These are phyloP conservation scores for Hylodesmum podocarpum DNA, from an alignment of 306 rosid genomes.

Conservation along the genomic window DNA sequence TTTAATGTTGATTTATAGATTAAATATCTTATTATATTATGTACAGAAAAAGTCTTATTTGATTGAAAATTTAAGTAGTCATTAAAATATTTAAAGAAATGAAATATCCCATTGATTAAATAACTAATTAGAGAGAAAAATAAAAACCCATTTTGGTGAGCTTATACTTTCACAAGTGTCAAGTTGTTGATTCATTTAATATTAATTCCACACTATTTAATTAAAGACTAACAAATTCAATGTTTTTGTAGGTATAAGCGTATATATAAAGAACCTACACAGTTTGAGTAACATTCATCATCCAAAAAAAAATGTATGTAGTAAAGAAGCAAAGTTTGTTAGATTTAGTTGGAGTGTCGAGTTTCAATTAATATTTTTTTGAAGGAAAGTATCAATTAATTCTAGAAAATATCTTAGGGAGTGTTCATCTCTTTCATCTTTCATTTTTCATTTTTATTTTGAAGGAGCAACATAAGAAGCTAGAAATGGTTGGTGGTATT, in stretches of 20 bases:
- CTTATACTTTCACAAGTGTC: background rate
- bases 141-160: background rate
- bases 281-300: background rate
- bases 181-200: background rate
- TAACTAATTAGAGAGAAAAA: no score
- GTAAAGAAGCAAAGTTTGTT: conserved; percentile 24
- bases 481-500: conserved; percentile 14
- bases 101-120: background rate
- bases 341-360: conserved; percentile 26
- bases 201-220: background rate
- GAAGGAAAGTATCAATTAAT: no score
- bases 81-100: background rate
- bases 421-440: background rate
- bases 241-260: background rate
- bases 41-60: no score
- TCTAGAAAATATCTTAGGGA: background rate
- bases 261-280: background rate
- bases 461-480: background rate
- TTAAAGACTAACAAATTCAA: background rate
- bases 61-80: background rate
- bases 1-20: background rate
- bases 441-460: conserved; percentile 7
- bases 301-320: background rate
- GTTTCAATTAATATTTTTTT: conserved; percentile 6
- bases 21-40: background rate